phyloP scores from a whole-genome alignment of 495 filamentous ascomycete genomes.

The Penicillium canescens region DNA sequence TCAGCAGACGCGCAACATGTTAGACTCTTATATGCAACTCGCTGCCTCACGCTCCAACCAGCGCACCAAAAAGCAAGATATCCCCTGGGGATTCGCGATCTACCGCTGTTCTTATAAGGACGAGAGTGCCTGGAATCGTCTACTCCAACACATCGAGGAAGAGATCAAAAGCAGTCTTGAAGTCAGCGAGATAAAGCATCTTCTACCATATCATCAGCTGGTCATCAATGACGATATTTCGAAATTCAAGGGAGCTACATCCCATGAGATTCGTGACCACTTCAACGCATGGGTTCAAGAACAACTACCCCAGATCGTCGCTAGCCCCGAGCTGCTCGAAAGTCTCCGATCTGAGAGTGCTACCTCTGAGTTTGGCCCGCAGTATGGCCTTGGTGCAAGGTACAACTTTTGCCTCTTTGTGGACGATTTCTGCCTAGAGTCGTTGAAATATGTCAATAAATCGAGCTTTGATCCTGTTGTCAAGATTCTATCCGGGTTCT shows the following conservation, averaged over 20 bases:
- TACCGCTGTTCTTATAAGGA: neutral
- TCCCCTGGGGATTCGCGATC: neutral
- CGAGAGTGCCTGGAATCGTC: neutral
- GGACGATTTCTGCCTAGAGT: neutral
- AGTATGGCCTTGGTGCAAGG: neutral
- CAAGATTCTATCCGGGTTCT: neutral
- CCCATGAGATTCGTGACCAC: neutral
- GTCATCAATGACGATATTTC: neutral
- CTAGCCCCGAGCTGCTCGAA: neutral
- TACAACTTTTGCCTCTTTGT: slow-evolving; percentile 1
- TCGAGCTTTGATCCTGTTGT: neutral
- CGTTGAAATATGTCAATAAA: neutral
- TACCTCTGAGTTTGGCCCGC: neutral
- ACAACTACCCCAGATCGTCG: slow-evolving; percentile 1
- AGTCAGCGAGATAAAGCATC: neutral
- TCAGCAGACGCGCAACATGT: neutral
- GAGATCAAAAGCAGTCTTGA: neutral
- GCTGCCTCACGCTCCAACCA: neutral
- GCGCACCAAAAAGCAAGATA: neutral
- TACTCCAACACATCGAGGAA: neutral
- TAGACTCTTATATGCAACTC: neutral
- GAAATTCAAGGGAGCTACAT: neutral
- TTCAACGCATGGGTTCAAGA: neutral
- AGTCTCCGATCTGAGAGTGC: neutral
- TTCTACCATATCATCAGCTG: neutral